phyloP scores from a whole-genome alignment of 2,329 filamentous ascomycete genomes.

The Claviceps pusilla region DNA sequence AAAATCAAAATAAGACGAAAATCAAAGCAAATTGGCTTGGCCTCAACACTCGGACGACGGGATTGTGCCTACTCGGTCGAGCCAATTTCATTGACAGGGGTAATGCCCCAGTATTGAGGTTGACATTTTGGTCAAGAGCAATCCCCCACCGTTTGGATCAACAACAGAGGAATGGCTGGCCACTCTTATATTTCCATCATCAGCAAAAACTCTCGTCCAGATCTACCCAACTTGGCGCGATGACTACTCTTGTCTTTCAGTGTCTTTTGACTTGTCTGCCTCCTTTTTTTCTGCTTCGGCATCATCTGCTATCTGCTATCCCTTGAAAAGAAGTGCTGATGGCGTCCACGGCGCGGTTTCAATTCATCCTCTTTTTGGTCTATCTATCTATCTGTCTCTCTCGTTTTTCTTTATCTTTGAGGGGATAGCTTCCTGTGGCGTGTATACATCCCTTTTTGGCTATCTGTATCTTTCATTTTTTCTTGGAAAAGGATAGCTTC shows the following conservation, averaged over 20 bases:
- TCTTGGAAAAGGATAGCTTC: no score
- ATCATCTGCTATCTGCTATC: neutral
- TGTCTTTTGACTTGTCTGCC: neutral
- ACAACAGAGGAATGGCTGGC: no score
- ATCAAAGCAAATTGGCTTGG: no score
- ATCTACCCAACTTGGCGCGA: neutral
- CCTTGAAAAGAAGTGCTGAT: constrained; percentile 13
- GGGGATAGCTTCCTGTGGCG: neutral
- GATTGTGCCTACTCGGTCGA: no score
- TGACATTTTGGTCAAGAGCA: no score
- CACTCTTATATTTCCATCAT: no score
- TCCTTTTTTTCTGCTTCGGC: neutral
- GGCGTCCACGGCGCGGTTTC: constrained; percentile 14
- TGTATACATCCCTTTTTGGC: no score
- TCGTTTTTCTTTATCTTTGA: neutral
- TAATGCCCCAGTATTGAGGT: neutral
- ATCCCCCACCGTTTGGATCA: no score
- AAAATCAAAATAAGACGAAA: no score
- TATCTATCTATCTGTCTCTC: neutral
- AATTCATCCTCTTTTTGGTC: constrained; percentile 13
- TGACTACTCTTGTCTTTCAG: constrained; percentile 1
- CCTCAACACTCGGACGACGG: no score
- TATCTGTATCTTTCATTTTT: no score
- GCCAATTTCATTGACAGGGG: no score
- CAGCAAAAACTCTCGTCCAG: neutral